Evolutionary conservation across 345 rosid genomes (phyloP).

Genomic region (Boechera divaricarpa): DNA sequence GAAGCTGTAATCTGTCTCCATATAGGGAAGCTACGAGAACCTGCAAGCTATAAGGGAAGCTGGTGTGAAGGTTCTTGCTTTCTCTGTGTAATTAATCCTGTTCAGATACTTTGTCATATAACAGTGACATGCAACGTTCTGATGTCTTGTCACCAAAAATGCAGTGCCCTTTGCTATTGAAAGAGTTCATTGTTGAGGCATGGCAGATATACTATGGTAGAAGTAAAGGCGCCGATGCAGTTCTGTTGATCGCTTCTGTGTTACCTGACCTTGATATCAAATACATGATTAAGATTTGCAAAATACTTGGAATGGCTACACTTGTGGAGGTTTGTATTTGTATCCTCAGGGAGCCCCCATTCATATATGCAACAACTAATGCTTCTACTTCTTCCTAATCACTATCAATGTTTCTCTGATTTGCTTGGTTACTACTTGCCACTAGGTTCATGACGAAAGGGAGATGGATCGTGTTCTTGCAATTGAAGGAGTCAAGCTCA

Average conservation of each 20-base stretch:
- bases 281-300: constrained; percentile 92
- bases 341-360: background rate
- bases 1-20: constrained; percentile 22
- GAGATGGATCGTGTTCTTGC: constrained; percentile 98
- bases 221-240: constrained; percentile 86
- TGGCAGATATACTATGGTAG: constrained; percentile 95
- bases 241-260: constrained; percentile 88
- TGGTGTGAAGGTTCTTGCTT: constrained; percentile 70
- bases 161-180: constrained; percentile 96
- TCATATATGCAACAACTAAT: constrained; percentile 10
- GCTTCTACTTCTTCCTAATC: constrained; percentile 16
- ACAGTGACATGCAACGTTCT: constrained; percentile 14
- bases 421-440: background rate
- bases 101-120: constrained; percentile 4
- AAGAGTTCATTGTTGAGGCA: constrained; percentile 90
- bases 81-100: background rate
- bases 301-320: constrained; percentile 83
- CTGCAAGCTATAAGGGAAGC: constrained; percentile 78
- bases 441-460: constrained; percentile 86
- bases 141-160: constrained; percentile 35
- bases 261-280: constrained; percentile 91
- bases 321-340: constrained; percentile 68
- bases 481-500: constrained; percentile 83
- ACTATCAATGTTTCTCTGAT: background rate
- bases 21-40: constrained; percentile 92